Percentiles rank a stretch among this genome's conserved stretches.
Evolutionary conservation across 1,284 basidiomycete species (phyloP).

Genomic region (Ceratobasidium sp.): DNA sequence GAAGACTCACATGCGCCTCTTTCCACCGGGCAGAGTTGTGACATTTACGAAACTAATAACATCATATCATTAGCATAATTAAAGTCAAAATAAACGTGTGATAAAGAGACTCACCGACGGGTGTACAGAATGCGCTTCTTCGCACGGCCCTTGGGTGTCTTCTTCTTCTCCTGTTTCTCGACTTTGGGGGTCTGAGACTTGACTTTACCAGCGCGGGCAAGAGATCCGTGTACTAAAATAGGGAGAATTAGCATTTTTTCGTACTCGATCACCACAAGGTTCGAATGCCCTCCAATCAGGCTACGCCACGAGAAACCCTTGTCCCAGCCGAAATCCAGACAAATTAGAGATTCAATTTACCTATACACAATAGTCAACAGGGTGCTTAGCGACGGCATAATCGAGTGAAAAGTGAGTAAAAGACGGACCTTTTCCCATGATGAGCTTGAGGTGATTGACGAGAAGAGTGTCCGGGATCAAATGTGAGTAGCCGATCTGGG

Average conservation of each 20-base stretch:
- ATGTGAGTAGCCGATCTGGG: constrained; percentile 29
- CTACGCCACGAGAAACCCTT: constrained; percentile 30
- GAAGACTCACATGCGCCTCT: constrained; percentile 91
- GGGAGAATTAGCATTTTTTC: constrained; percentile 20
- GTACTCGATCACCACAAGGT: background rate
- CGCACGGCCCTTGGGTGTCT: constrained; percentile 93
- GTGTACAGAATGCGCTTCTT: constrained; percentile 97
- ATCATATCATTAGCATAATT: constrained; percentile 29
- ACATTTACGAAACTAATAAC: constrained; percentile 90
- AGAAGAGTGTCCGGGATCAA: constrained; percentile 33
- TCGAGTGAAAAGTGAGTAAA: background rate
- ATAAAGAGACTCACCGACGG: constrained; percentile 88
- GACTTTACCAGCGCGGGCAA: constrained; percentile 99
- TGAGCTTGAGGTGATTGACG: constrained; percentile 34
- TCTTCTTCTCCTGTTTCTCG: constrained; percentile 98
- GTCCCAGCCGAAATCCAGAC: background rate
- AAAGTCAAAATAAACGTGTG: too few species aligned
- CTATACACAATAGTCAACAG: background rate
- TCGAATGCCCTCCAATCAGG: constrained; percentile 17
- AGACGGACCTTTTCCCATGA: constrained; percentile 44
- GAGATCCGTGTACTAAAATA: constrained; percentile 92
- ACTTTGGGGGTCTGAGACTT: constrained; percentile 98
- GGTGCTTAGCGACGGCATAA: background rate
- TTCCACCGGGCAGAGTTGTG: constrained; percentile 89
- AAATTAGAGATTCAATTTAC: constrained; percentile 18